Percentiles rank a stretch among this genome's conserved stretches.
These are phyloP conservation scores for Xylaria sp. DNA, from an alignment of 2,329 filamentous ascomycete species.

Conservation along the genomic window DNA sequence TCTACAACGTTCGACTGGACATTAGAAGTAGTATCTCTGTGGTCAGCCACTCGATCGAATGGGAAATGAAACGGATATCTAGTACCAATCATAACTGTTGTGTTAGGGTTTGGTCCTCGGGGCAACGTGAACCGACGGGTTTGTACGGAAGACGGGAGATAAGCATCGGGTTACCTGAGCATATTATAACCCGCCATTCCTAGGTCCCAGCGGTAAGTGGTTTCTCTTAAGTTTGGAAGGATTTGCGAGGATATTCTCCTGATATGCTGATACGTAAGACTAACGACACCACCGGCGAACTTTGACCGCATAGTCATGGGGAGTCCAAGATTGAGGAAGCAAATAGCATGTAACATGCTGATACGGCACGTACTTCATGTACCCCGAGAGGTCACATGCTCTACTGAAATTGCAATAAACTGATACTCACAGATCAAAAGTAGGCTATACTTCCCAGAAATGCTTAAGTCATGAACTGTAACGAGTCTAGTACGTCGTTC, in stretches of 20 bases:
- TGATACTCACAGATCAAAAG: background rate
- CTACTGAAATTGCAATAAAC: background rate
- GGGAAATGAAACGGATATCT: background rate
- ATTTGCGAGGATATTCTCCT: background rate
- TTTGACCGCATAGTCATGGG: background rate
- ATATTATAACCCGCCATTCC: background rate
- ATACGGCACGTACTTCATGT: background rate
- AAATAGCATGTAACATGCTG: background rate
- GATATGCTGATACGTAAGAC: background rate
- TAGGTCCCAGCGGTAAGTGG: background rate
- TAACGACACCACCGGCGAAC: no score
- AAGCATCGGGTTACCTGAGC: background rate
- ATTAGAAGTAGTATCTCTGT: background rate
- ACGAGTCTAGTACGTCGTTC: background rate
- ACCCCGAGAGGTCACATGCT: background rate
- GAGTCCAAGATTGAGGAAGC: background rate
- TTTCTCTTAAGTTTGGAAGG: background rate
- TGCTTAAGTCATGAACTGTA: background rate
- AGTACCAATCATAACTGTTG: background rate
- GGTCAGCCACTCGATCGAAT: background rate
- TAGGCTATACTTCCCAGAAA: background rate
- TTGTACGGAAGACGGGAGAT: background rate
- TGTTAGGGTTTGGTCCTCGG: background rate
- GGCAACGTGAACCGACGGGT: background rate
- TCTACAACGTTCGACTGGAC: background rate